phyloP scores from a whole-genome alignment of 495 filamentous ascomycete genomes.

The Tuber indicum region DNA sequence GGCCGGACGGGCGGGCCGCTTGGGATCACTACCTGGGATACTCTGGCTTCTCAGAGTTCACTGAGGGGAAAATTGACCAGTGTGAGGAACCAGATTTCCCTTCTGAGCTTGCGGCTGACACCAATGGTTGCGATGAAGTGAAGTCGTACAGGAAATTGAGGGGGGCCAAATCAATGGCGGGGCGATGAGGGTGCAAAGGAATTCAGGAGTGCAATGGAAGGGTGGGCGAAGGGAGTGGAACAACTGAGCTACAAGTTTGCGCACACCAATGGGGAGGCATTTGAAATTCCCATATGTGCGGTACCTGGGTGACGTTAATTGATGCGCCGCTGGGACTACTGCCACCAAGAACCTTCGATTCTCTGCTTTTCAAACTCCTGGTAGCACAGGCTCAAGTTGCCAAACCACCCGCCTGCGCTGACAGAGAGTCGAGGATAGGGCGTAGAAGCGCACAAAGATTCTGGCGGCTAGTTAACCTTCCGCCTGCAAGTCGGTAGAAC shows the following conservation, averaged over 20 bases:
- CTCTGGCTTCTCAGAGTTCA: constrained; percentile 32
- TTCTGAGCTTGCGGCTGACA: constrained; percentile 46
- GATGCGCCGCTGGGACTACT: not conserved
- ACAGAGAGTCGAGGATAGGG: constrained; percentile 42
- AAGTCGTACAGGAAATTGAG: constrained; percentile 49
- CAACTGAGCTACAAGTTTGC: constrained; percentile 49
- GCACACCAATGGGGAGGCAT: constrained; percentile 50
- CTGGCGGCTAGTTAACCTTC: constrained; percentile 54
- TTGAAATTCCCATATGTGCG: constrained; percentile 38
- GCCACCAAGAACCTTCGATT: constrained; percentile 46
- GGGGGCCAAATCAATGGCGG: constrained; percentile 50
- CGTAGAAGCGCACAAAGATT: constrained; percentile 54
- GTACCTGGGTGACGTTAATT: not conserved
- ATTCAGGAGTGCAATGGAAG: constrained; percentile 35
- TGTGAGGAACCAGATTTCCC: constrained; percentile 55
- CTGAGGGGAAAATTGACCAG: constrained; percentile 47
- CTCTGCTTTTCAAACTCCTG: constrained; percentile 45
- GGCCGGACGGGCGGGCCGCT: too few relatives aligned
- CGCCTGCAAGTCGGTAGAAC: constrained; percentile 48
- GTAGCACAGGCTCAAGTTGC: constrained; percentile 52
- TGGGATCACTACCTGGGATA: constrained; percentile 54
- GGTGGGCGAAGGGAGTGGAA: constrained; percentile 49
- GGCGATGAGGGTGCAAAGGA: not conserved
- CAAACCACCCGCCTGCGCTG: constrained; percentile 47
- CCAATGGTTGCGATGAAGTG: constrained; percentile 20